A percentile compares a stretch with the other conserved stretches of the same genome.
phyloP scores from a whole-genome alignment of 139 green algal species.

The Edaphochlamys debaryana region DNA sequence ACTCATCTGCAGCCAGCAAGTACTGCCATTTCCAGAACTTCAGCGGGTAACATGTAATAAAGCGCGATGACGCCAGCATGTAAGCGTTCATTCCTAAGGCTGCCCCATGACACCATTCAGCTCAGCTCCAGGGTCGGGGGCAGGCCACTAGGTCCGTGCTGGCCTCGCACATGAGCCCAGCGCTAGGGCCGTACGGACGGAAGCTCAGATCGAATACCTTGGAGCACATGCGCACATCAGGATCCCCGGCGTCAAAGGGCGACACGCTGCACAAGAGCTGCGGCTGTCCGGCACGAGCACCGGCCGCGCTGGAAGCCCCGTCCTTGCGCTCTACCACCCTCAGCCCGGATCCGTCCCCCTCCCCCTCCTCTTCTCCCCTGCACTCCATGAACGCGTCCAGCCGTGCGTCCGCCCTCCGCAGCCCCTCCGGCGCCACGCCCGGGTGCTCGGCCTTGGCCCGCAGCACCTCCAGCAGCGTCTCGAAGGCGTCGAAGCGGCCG shows the following conservation, averaged over 20 bases:
- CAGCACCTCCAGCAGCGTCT: conserved; percentile 50
- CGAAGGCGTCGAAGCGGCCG: conserved; percentile 48
- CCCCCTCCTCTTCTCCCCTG: neutral
- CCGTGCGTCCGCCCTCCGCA: conserved; percentile 4
- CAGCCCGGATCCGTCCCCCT: neutral
- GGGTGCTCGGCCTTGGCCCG: conserved; percentile 23
- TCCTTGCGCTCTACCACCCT: neutral
- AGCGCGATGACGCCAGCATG: too few relatives aligned
- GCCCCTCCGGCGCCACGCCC: conserved; percentile 3
- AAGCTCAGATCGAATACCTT: too few relatives aligned
- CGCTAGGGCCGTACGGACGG: too few relatives aligned
- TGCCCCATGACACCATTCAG: too few relatives aligned
- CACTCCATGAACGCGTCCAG: conserved; percentile 32
- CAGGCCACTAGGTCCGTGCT: too few relatives aligned
- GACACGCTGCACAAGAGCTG: conserved; percentile 20
- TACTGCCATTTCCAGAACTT: too few relatives aligned
- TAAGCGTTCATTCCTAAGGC: too few relatives aligned
- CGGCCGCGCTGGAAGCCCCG: neutral
- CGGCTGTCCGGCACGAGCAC: neutral
- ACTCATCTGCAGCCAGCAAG: too few relatives aligned
- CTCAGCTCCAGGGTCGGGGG: too few relatives aligned
- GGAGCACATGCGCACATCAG: neutral
- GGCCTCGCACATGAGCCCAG: too few relatives aligned
- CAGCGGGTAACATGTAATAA: too few relatives aligned
- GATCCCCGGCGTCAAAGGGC: neutral